Percentiles rank a stretch among this genome's conserved stretches.
These are phyloP conservation scores for Ascochyta clinopodiicola DNA, from an alignment of 2,329 filamentous ascomycete genomes.

Conservation along the genomic window DNA sequence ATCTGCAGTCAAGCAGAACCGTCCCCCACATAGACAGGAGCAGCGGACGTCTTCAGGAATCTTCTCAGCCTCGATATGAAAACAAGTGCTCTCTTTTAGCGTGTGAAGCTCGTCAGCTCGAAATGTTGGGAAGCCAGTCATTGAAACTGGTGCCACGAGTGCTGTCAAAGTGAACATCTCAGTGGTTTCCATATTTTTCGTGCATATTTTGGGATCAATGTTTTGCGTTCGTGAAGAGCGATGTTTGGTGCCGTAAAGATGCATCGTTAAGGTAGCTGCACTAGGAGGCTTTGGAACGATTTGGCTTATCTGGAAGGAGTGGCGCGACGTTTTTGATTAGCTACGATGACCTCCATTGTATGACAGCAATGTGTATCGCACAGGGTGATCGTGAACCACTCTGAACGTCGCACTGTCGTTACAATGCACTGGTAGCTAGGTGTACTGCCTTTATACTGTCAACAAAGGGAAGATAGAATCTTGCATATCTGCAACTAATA, in stretches of 20 bases:
- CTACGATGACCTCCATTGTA: background rate
- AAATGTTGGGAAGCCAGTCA: slow-evolving; percentile 1
- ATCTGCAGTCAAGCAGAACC: slow-evolving; percentile 5
- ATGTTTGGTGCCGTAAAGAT: background rate
- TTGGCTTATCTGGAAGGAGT: background rate
- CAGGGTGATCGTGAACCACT: background rate
- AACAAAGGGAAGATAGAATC: too few relatives aligned
- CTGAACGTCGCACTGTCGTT: background rate
- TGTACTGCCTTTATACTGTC: too few relatives aligned
- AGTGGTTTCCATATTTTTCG: background rate
- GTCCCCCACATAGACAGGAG: background rate
- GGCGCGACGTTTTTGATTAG: background rate
- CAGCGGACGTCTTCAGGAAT: background rate
- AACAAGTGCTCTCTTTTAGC: background rate
- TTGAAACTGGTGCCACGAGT: slow-evolving; percentile 4
- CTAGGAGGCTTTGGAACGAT: background rate
- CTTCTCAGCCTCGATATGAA: background rate
- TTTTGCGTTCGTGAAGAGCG: background rate
- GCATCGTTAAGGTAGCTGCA: background rate
- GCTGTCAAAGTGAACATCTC: slow-evolving; percentile 3
- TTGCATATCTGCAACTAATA: too few relatives aligned
- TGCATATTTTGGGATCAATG: background rate
- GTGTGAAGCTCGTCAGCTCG: background rate
- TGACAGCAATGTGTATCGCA: background rate
- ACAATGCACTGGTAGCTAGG: too few relatives aligned